Evolutionary conservation across 345 rosid species (phyloP), one percentile per base, ranked within the genome.

Genomic region (Acer negundo): DNA sequence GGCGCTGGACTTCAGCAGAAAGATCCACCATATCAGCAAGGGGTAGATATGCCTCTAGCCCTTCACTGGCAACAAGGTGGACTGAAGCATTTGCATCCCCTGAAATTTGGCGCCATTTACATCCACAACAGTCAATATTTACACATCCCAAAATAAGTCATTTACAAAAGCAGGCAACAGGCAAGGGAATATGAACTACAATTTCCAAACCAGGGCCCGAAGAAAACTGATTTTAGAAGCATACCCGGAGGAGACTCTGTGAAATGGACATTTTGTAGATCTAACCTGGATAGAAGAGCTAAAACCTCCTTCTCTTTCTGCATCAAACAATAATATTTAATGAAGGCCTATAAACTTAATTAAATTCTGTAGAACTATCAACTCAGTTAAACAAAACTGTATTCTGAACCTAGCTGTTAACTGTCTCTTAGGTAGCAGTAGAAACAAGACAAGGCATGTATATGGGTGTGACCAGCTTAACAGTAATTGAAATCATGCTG

Each of bases 1-100:
- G 95, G 83, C 98, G 97, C 76, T 91, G 87, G 51, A 94, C 90
- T 86, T 96, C 99, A 72, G 92, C 84, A 66, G 97, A 93, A 82
- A 96, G 85, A 81, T 91, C 97, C 76, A 96, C 94, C 98, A 96
- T 92, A 78, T 88, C 98, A 6, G 95, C 88, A 66, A 96, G 97
- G 13, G 98, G 98, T 67, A 96, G 97, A 86, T 92, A 93, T 62
- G 99, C 98, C 84, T 96, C 99, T 62, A 96, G 87, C 68, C 98
- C 99, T 84, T 96, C 97, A 75, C 98, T 88, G 28, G 98, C 99
- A 80, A 96, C 98, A 68, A 96, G 82, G 82, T 96, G 99, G 55
- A 96, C 93, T 10, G 97, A 96, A 28, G 83, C 86, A 67, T 89
- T 87, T 69, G 93, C 98, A 85, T 93, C 90, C 80, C 81, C 98